Evolutionary conservation across 768 basidiomycete genomes (phyloP).

Genomic region (Pholiota conissans): DNA sequence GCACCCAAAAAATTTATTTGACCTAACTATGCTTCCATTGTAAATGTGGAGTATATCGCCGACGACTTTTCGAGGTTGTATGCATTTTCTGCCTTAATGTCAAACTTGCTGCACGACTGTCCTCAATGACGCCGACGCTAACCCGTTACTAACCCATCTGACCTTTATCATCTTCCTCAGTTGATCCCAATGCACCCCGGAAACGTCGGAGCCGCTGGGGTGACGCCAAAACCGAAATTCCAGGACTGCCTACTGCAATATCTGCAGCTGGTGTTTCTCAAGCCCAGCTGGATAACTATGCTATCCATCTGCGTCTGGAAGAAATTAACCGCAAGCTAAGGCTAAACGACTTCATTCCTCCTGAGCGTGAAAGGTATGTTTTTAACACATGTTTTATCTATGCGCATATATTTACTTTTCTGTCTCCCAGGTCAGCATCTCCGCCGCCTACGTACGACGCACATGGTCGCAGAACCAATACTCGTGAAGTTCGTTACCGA

Average conservation of each 20-base stretch:
- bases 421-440: slow-evolving; percentile 76
- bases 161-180: slow-evolving; percentile 55
- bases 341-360: slow-evolving; percentile 92
- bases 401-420: slow-evolving; percentile 27
- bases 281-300: slow-evolving; percentile 96
- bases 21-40: slow-evolving; percentile 19
- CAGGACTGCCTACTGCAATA: slow-evolving; percentile 93
- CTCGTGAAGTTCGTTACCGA: slow-evolving; percentile 96
- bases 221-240: slow-evolving; percentile 87
- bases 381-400: neutral
- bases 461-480: slow-evolving; percentile 97
- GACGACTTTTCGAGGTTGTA: slow-evolving; percentile 29
- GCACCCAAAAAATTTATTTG: slow-evolving; percentile 33
- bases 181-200: slow-evolving; percentile 83
- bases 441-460: slow-evolving; percentile 97
- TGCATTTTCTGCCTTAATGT: slow-evolving; percentile 15
- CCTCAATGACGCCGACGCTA: slow-evolving; percentile 31
- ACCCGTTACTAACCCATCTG: slow-evolving; percentile 55
- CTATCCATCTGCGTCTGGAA: slow-evolving; percentile 92
- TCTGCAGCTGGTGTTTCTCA: slow-evolving; percentile 92
- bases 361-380: slow-evolving; percentile 83
- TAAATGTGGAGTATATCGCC: slow-evolving; percentile 31
- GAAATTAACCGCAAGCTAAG: slow-evolving; percentile 96
- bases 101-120: slow-evolving; percentile 30
- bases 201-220: slow-evolving; percentile 99